Percentiles rank a stretch among this genome's conserved stretches.
These are phyloP conservation scores for Eucommia ulmoides DNA, from an alignment of 257 asterid species.

Conservation along the genomic window DNA sequence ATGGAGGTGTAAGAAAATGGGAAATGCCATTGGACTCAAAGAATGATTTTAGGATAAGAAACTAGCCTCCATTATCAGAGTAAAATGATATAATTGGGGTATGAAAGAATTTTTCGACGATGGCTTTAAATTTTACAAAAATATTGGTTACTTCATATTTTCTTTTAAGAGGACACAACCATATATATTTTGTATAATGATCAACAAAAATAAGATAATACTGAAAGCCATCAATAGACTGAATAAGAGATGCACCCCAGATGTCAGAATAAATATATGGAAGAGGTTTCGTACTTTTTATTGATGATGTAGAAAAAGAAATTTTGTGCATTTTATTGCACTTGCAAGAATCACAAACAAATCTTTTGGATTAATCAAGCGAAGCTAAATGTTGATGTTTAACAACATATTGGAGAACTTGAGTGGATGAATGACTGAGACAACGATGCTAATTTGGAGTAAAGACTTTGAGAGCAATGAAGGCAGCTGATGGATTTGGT, in stretches of 20 bases:
- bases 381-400: neutral
- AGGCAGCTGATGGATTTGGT: neutral
- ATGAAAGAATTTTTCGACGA: too few relatives aligned
- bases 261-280: too few relatives aligned
- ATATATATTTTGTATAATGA: neutral
- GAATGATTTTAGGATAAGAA: neutral
- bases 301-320: neutral
- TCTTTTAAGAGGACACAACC: neutral
- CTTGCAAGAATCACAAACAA: neutral
- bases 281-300: neutral
- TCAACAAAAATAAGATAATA: constrained; percentile 8
- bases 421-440: constrained; percentile 5
- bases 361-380: neutral
- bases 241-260: too few relatives aligned
- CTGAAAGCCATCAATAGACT: neutral
- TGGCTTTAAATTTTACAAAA: neutral
- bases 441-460: neutral
- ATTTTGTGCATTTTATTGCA: constrained; percentile 3
- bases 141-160: neutral
- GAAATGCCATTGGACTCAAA: neutral
- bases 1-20: neutral
- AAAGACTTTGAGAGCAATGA: neutral
- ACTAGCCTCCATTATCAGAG: neutral
- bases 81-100: neutral
- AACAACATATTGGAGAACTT: neutral